phyloP scores from a whole-genome alignment of 2,329 filamentous ascomycete genomes.

The Xylaria hypoxylon region DNA sequence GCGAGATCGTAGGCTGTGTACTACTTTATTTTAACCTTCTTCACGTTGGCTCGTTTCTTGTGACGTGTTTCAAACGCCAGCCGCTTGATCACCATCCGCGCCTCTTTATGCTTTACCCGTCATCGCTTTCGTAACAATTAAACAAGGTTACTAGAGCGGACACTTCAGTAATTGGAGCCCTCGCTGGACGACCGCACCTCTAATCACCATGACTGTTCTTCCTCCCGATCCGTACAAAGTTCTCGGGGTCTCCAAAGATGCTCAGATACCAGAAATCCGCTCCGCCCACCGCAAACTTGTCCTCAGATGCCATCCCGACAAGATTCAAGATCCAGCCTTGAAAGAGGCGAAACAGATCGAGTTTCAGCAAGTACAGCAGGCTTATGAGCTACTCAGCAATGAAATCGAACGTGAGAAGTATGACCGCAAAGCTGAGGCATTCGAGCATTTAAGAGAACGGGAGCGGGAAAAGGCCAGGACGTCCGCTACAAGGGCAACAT shows the following conservation, averaged over 20 bases:
- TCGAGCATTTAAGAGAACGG: constrained; percentile 63
- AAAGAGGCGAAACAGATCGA: constrained; percentile 85
- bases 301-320: constrained; percentile 91
- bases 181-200: constrained; percentile 39
- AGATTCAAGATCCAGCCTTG: constrained; percentile 80
- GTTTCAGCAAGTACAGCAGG: constrained; percentile 92
- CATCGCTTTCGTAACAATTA: constrained; percentile 44
- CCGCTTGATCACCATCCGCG: constrained; percentile 44
- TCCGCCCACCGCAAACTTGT: constrained; percentile 86
- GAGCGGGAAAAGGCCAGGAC: constrained; percentile 55
- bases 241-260: constrained; percentile 79
- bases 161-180: constrained; percentile 30
- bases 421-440: constrained; percentile 77
- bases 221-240: constrained; percentile 82
- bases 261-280: constrained; percentile 78
- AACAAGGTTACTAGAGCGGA: constrained; percentile 29
- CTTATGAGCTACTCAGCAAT: constrained; percentile 90
- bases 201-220: constrained; percentile 60
- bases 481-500: constrained; percentile 25
- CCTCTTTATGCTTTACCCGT: constrained; percentile 43
- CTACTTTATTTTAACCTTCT: constrained; percentile 35
- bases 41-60: constrained; percentile 32
- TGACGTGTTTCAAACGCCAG: constrained; percentile 44
- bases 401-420: constrained; percentile 78
- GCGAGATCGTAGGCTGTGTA: constrained; percentile 41